Conservation (phyloP, 139 green algal genomes). For the Picochlorum sp. region DNA sequence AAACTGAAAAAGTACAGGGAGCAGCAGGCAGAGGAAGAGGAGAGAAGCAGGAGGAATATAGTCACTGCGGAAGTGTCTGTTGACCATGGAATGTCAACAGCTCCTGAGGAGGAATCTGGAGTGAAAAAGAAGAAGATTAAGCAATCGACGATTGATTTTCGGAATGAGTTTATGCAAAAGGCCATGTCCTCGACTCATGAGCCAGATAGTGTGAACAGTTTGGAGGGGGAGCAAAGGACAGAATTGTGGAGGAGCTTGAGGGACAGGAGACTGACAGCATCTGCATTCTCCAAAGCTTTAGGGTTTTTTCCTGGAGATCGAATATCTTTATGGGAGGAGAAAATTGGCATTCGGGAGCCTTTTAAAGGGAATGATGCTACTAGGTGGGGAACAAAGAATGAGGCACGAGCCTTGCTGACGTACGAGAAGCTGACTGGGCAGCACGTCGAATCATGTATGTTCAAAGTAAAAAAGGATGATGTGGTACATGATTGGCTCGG, state of each 20-base stretch:
- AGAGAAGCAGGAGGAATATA: no score
- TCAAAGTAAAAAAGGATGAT: slow-evolving; percentile 39
- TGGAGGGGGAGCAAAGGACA: slow-evolving; percentile 40
- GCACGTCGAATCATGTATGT: slow-evolving; percentile 24
- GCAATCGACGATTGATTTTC: background rate
- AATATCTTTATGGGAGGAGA: slow-evolving; percentile 61
- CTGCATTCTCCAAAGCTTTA: slow-evolving; percentile 43
- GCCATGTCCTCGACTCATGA: background rate
- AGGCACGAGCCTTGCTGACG: slow-evolving; percentile 33
- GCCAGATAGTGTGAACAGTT: background rate
- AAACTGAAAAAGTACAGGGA: no score
- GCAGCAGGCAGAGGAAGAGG: no score
- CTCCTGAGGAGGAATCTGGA: background rate
- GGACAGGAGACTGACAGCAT: slow-evolving; percentile 46
- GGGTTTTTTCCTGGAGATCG: slow-evolving; percentile 41
- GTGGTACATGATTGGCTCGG: slow-evolving; percentile 53
- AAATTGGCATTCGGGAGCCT: slow-evolving; percentile 42
- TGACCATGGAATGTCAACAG: no score
- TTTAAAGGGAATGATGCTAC: slow-evolving; percentile 70
- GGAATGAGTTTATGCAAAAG: background rate
- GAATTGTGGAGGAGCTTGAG: slow-evolving; percentile 39
- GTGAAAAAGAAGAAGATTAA: background rate
- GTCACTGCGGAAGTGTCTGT: no score
- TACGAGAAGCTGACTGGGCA: slow-evolving; percentile 35
- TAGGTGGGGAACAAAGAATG: slow-evolving; percentile 43